phyloP scores from a whole-genome alignment of 495 filamentous ascomycete genomes.

The Cercophora sp. region DNA sequence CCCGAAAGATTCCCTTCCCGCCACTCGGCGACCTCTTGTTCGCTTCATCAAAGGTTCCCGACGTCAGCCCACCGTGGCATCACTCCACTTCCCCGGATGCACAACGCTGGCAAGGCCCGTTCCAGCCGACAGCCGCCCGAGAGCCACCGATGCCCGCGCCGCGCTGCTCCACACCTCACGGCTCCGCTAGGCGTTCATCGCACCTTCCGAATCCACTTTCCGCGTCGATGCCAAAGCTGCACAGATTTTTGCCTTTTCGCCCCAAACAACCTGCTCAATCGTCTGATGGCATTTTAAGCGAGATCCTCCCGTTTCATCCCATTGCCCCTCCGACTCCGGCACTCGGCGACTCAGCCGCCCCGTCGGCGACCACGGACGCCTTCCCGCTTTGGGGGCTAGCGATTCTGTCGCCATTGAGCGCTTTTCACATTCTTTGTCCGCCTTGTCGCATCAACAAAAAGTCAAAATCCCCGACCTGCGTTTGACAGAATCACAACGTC shows the following conservation, averaged over 20 bases:
- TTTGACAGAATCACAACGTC: no score
- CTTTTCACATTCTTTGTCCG: neutral
- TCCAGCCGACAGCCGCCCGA: neutral
- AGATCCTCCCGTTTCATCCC: neutral
- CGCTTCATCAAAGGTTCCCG: neutral
- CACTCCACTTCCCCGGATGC: neutral
- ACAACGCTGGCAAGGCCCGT: neutral
- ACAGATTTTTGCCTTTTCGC: neutral
- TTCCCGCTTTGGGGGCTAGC: neutral
- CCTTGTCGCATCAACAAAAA: no score
- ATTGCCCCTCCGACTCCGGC: neutral
- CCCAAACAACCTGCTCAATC: neutral
- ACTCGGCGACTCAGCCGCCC: neutral
- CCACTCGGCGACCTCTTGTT: neutral
- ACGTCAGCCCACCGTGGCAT: neutral
- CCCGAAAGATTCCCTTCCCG: neutral
- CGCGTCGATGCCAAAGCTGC: neutral
- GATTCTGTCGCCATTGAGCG: neutral
- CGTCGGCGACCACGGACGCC: neutral
- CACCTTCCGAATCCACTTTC: neutral
- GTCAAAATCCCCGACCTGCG: no score
- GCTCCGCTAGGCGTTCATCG: neutral
- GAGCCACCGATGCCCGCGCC: neutral
- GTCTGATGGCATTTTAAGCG: neutral
- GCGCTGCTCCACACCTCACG: neutral